phyloP scores from a whole-genome alignment of 2,329 filamentous ascomycete genomes.

The Colletotrichum sp. region DNA sequence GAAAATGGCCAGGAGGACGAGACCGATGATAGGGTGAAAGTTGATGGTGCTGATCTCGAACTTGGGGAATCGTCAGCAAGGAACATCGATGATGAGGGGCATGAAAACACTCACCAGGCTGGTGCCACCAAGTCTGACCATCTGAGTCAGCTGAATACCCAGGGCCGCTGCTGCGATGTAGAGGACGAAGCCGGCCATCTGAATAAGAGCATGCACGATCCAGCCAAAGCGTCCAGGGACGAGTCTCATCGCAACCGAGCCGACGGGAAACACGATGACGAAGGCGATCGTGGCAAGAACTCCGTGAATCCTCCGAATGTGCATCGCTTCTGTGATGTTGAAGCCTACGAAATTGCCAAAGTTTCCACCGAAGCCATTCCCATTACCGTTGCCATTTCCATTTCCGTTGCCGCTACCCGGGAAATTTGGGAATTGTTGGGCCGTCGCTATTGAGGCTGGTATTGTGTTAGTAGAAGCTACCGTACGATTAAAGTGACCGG shows the following conservation, averaged over 20 bases:
- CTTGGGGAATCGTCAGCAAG: slow-evolving; percentile 20
- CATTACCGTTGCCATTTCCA: slow-evolving; percentile 3
- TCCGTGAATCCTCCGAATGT: slow-evolving; percentile 43
- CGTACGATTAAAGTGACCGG: no score
- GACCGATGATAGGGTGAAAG: slow-evolving; percentile 52
- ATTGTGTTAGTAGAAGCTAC: neutral
- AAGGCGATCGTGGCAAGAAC: slow-evolving; percentile 45
- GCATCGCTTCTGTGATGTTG: slow-evolving; percentile 30
- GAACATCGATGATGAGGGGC: neutral
- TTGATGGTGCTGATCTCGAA: slow-evolving; percentile 35
- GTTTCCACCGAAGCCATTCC: slow-evolving; percentile 13
- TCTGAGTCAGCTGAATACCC: slow-evolving; percentile 45
- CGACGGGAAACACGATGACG: slow-evolving; percentile 48
- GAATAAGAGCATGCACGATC: slow-evolving; percentile 42
- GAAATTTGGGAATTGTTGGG: slow-evolving; percentile 12
- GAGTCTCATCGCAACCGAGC: slow-evolving; percentile 46
- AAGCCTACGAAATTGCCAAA: slow-evolving; percentile 26
- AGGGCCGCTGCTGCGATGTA: slow-evolving; percentile 45
- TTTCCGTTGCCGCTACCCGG: slow-evolving; percentile 3
- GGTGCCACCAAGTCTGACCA: slow-evolving; percentile 31
- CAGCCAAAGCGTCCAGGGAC: slow-evolving; percentile 39
- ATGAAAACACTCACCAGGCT: slow-evolving; percentile 33
- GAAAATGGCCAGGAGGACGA: slow-evolving; percentile 43
- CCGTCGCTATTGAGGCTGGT: neutral
- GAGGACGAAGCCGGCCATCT: slow-evolving; percentile 40